Base-by-base conservation (phyloP, 2,329 filamentous ascomycete genomes). In the Dothistroma pini region DNA sequence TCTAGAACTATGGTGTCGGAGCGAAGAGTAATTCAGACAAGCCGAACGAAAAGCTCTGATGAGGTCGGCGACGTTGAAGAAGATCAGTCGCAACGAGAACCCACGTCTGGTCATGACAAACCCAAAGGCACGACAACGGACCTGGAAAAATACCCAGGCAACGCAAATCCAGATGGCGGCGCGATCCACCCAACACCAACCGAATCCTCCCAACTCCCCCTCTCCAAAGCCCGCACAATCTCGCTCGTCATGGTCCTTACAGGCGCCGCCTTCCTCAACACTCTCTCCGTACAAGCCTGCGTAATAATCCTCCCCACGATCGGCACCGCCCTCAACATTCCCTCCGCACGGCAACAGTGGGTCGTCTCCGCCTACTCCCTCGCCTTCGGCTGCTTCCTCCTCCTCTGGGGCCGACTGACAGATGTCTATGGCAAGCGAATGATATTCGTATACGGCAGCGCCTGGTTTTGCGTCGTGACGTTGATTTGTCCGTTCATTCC, bases 371-470 rank as follows among this genome's bases (percentile, higher is more conserved):
- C 86, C 0, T 89, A 89, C 69, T 80, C 83, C 4, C 79, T 89
- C 16, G 79, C 85, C 0, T 89, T 89, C 66, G 86, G 86, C 52
- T 89, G 86, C 72, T 88, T 89, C 69, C 75, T 89, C 29, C 75
- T 89, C 16, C 78, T 89, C 14, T 89, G 86, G 86, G 87, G 86
- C 29, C 80, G 86, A 21, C 80, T 89, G 22, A 87, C 84, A 58
- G 86, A 89, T 71, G 80, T 89, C 50, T 88, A 86, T 64, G 86
- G 86, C 58, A 87, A 87, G 71, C 81, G 86, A 9, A 76, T 81
- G 50, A 86, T 89, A 64, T 89, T 89, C 72, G 79, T 89, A 31
- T 78, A 78, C 61, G 87, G 86, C 0, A 86, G 85, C 1, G 79
- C 82, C 7, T 89, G 86, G 81, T 81, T 89, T 7, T 83, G 86